Base-by-base conservation (phyloP, 768 basidiomycete species). In the Lactarius trivialis region DNA sequence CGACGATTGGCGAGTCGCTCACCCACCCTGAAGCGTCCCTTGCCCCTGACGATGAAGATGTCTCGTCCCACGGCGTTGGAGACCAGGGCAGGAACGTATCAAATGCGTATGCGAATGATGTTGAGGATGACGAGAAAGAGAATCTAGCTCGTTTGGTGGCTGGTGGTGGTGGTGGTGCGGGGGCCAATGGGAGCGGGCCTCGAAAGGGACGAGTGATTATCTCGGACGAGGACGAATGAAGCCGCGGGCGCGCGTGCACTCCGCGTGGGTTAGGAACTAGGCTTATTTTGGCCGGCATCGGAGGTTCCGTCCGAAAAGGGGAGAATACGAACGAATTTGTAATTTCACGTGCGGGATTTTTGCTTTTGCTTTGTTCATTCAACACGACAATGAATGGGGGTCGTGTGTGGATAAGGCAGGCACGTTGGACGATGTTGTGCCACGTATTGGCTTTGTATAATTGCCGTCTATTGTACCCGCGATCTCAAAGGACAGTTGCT, bases 171-270 rank as follows among this genome's bases (percentile, higher is more conserved):
- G 55, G 33, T 28, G 58, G 56, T 15, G 56, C 48, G 36, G 49
- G 43, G 19, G 28, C 28, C 11, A 37, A 34, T 58, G 48, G 66
- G 59, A 28, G 33, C 26, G 15, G 55, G 55, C 60, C 54, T 37
- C 70, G 68, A 65, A 75, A 71, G 55, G 68, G 71, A 24, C 71
- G 71, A 2, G 43, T 76, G 14, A 70, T 78, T 34, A 58, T 77
- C 33, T 78, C 76, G 37, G 77, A 78, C 43, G 73, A 73, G 56
- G 76, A 78, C n/a, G 76, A 75, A 17, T 68, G n/a, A 30, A 68
- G 57, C 62, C 62, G 62, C 57, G 62, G 61, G 56, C 12, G 50
- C 0, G 57, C 62, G 62, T 63, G 52, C 57, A 63, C 62, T 55
- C 62, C 58, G 62, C 62, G 62, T 59, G 62, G 34, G 36, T 26